Base-by-base conservation (phyloP, 2,329 filamentous ascomycete genomes). In the Cladosporium sp. region DNA sequence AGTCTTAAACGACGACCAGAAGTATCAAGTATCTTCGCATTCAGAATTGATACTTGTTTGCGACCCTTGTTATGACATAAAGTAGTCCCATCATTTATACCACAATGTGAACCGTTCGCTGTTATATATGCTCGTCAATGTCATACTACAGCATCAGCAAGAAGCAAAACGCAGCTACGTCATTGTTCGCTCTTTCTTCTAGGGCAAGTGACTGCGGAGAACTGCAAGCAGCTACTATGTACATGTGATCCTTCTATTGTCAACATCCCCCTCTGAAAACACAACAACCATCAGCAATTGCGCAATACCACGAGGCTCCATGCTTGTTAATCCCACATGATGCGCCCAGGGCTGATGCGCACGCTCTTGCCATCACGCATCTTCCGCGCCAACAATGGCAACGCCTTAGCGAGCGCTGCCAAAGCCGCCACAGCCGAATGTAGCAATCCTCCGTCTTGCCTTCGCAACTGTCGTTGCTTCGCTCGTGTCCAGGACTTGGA, bases 311-410 rank as follows among this genome's bases (percentile, higher is more conserved):
- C 14, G n/a, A 21, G 52, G 21, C 31, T 52, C 62, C 46, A 62
- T 66, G 65, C 33, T 50, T 44, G 12, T 57, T 40, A 31, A 65
- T 35, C 50, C 68, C 69, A 69, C 70, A 77, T 77, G 75, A 77
- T 71, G 69, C 62, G 69, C 75, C 75, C 72, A 74, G 74, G 78
- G 76, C 77, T 78, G 75, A 81, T 81, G 80, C 80, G 80, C 75
- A 78, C 78, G 74, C 79, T 80, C 70, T 77, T 78, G 67, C 79
- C 77, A 72, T 79, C 76, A 71, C 76, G 74, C 74, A 76, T 78
- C 69, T 69, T 74, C 66, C 77, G 72, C 65, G 18, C 61, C 21
- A 52, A 40, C 46, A 61, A 67, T 63, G 55, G 31, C 28, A 62
- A n/a, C 37, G 35, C 46, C 31, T 21, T 56, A 61, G 56, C 64